Base-by-base conservation (phyloP, 306 rosid species). In the Biancaea sappan region DNA sequence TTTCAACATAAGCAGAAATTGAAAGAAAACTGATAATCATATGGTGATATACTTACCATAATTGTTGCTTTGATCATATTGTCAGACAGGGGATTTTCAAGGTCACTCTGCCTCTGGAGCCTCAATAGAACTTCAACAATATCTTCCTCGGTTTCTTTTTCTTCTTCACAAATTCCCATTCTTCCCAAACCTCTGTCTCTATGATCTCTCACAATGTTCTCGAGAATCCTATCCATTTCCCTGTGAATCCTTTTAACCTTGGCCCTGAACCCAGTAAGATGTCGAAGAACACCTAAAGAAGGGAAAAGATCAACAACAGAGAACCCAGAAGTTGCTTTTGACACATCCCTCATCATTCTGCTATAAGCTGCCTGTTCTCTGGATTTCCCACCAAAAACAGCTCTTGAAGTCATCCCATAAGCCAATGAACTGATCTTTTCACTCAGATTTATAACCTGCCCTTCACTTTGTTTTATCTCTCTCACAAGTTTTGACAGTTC, bases 221-320 rank as follows among this genome's bases (percentile, higher is more conserved):
- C 84, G 12, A 75, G 84, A 13, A 80, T 53, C 51, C 70, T 80
- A 46, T 80, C 84, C 8, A 75, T 10, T 75, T 64, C 80, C n/a
- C 14, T 46, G 18, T 80, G 84, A 0, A 80, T 8, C 65, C 29
- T 70, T 64, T 80, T 58, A 61, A 57, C 37, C 71, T 56, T 80
- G 11, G 77, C 37, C 58, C 48, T 80, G 16, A 63, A 44, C 6
- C 84, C 69, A 34, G 80, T 62, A 52, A 80, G 59, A 70, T 12
- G 46, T 31, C 34, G 77, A 53, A 80, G 77, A 51, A 69, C 57
- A 44, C 38, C 21, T 69, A 75, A 14, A 0, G 84, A 81, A 57
- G 84, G 84, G 65, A 11, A 81, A 37, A 81, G 14, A 6, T 81
- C 81, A 56, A 71, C 66, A 2, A 71, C 0, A 71, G 81, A 81